Base-by-base conservation (phyloP, 306 rosid genomes). In the Malus sieversii region DNA sequence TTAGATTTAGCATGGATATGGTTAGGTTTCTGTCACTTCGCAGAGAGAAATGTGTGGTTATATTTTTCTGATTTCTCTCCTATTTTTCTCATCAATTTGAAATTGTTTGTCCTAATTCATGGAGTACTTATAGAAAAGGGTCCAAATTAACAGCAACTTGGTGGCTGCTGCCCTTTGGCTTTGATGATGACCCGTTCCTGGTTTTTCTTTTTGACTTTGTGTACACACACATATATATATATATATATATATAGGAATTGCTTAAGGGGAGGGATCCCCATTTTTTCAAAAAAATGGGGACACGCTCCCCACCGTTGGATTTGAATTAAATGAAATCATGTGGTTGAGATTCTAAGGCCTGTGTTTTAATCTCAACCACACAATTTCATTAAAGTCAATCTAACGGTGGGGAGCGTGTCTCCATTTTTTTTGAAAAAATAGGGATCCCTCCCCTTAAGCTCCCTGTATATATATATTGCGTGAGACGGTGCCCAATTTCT, bases 21-120 rank as follows among this genome's bases (percentile, higher is more conserved):
- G 90, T 78, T 87, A 88, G 96, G 91, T 88, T 82, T 46, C 44
- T 59, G 90, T 87, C 88, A 85, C 78, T 73, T 87, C 87, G 46
- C 4, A 59, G 67, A 70, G 68, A 68, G 74, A 40, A 18, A 9
- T 30, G 93, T 87, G 87, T 86, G 96, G 86, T 80, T 87, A 16
- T n/a, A 11, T 42, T 61, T 42, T 9, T 9, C 52, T 70, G 5
- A 58, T 58, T 8, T n/a, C 27, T 16, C 55, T 16, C 5, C n/a
- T 35, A 42, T 57, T 14, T 69, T 32, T 44, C 46, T 73, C 80
- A 10, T 35, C 30, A 69, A 55, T 22, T 67, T 32, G 75, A 76
- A 76, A n/a, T 57, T 53, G 42, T 73, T 74, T 80, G 58, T 71
- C 71, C 30, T 19, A 29, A 20, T 68, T 16, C 20, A 42, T 44